These are phyloP conservation scores for Dactylonectria macrodidyma DNA, from an alignment of 2,329 filamentous ascomycete species.

Conservation along the genomic window DNA sequence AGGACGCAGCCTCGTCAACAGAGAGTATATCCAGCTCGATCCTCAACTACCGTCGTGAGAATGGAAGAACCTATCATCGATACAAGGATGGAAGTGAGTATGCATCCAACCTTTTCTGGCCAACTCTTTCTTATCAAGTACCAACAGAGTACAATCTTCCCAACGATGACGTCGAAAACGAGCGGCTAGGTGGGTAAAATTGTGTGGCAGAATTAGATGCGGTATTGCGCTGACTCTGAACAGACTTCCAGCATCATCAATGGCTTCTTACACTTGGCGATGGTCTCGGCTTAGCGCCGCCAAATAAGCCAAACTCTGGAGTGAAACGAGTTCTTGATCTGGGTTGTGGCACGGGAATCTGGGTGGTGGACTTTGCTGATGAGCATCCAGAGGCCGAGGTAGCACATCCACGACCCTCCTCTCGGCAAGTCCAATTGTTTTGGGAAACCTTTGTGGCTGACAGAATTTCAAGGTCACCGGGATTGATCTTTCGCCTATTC, in stretches of 20 bases:
- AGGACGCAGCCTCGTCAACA: constrained; percentile 22
- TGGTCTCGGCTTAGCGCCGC: constrained; percentile 14
- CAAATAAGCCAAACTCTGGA: background rate
- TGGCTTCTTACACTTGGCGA: constrained; percentile 16
- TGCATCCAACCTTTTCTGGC: too few species aligned
- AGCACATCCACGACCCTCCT: background rate
- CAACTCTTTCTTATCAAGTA: background rate
- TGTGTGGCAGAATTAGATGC: too few species aligned
- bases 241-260: constrained; percentile 24
- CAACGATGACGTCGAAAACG: constrained; percentile 23
- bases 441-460: background rate
- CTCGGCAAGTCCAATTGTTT: background rate
- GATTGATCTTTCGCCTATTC: constrained; percentile 27
- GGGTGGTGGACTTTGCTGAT: constrained; percentile 17
- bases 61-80: constrained; percentile 29
- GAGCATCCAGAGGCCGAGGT: constrained; percentile 26
- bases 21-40: constrained; percentile 26
- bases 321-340: constrained; percentile 20
- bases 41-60: constrained; percentile 15
- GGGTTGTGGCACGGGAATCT: background rate
- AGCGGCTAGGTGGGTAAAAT: constrained; percentile 19
- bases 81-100: constrained; percentile 29
- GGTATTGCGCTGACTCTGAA: background rate
- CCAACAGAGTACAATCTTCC: constrained; percentile 20
- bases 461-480: constrained; percentile 2